phyloP scores from a whole-genome alignment of 768 basidiomycete species.

The Floccularia luteovirens region DNA sequence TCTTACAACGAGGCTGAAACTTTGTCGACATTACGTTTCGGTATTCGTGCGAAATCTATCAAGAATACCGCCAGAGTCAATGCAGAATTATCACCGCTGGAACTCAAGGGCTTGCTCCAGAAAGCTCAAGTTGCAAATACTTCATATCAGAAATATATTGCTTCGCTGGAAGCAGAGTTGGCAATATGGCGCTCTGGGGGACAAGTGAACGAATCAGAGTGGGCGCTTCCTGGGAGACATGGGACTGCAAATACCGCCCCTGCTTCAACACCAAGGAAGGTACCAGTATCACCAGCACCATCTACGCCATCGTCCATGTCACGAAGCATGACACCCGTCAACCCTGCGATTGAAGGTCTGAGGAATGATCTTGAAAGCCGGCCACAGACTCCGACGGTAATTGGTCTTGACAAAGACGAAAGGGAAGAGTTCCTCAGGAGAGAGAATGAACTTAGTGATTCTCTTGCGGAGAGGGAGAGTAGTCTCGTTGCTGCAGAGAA shows the following conservation, averaged over 20 bases:
- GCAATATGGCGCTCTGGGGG: conserved; percentile 86
- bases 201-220: conserved; percentile 74
- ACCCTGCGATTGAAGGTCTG: conserved; percentile 66
- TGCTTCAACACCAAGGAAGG: conserved; percentile 50
- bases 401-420: conserved; percentile 91
- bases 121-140: conserved; percentile 87
- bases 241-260: conserved; percentile 36
- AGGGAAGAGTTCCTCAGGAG: conserved; percentile 92
- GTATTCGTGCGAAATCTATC: conserved; percentile 99
- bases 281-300: conserved; percentile 56
- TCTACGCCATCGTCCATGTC: conserved; percentile 44
- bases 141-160: conserved; percentile 79
- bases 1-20: conserved; percentile 97
- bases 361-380: conserved; percentile 71
- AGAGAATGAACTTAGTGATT: conserved; percentile 95
- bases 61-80: conserved; percentile 99
- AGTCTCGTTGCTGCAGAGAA: conserved; percentile 76
- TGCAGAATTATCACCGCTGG: conserved; percentile 91
- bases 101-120: conserved; percentile 86
- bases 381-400: conserved; percentile 87
- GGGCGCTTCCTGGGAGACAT: conserved; percentile 66
- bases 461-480: conserved; percentile 87
- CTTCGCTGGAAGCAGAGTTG: conserved; percentile 86
- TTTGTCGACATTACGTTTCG: conserved; percentile 93
- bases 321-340: conserved; percentile 64